Conservation (phyloP, 2,329 filamentous ascomycete genomes). For the Penicillium occitanis region DNA sequence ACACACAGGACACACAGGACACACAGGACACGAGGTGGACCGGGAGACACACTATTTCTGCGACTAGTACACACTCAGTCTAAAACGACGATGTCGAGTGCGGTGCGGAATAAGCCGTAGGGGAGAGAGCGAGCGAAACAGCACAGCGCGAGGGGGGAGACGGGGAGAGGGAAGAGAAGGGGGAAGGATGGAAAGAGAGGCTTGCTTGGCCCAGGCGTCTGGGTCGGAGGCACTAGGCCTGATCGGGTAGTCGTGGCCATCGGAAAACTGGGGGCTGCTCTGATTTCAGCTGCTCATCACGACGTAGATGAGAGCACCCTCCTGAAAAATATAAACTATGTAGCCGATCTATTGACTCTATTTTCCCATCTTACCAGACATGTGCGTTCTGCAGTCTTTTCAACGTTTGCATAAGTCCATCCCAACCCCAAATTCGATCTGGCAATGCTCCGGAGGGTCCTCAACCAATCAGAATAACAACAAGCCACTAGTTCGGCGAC, state of each 20-base stretch:
- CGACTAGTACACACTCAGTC: constrained; percentile 5
- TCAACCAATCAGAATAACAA: not conserved
- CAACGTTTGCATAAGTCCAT: not conserved
- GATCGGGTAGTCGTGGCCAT: not conserved
- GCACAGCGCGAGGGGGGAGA: not conserved
- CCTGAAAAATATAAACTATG: not conserved
- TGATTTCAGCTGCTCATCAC: not conserved
- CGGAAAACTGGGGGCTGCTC: not conserved
- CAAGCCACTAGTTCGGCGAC: constrained; percentile 10
- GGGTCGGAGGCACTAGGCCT: not conserved
- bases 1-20: too few species aligned
- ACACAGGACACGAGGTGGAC: constrained; percentile 15
- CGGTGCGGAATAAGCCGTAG: constrained; percentile 6
- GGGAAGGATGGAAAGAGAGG: not conserved
- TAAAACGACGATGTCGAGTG: constrained; percentile 3
- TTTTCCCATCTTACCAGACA: not conserved
- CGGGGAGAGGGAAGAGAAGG: not conserved
- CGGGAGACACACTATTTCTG: constrained; percentile 6
- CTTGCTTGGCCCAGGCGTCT: not conserved
- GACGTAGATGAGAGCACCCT: not conserved
- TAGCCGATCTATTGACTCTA: not conserved
- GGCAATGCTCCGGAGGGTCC: not conserved
- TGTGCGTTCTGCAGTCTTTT: not conserved
- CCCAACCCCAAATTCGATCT: not conserved
- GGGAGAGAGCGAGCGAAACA: not conserved